Evolutionary conservation across 1,284 basidiomycete genomes (phyloP), one percentile per base, ranked within the genome.

Genomic region (Malassezia sp.): DNA sequence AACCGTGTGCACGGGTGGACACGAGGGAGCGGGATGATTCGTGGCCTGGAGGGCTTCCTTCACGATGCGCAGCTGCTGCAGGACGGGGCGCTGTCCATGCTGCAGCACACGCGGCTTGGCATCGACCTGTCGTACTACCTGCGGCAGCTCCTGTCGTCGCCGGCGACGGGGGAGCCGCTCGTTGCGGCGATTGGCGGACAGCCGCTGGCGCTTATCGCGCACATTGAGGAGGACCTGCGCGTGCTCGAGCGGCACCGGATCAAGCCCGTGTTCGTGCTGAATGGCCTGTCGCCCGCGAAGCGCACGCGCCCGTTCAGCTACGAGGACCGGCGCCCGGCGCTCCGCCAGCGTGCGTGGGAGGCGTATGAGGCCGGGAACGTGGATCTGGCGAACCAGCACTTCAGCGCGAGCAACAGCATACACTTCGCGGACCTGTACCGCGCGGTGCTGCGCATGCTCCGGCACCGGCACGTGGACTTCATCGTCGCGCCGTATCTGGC

Each of bases 201-300:
- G 6, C 90, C 90, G 2, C 78, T 95, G 46, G 67, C 68, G 4
- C 55, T 72, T 35, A 61, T 63, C 45, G 47, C 57, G 15, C 82
- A 85, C 53, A 89, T 97, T 71, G 90, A 95, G 73, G 76, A 80
- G 27, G 90, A 97, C 75, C 76, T 97, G 38, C 83, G 89, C 38
- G 76, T 79, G 8, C 80, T 96, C 62, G 90, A 95, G 77, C 83
- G 83, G 73, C 75, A 84, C 35, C 82, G 79, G 56, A 91, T 97
- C 76, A 95, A 93, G 71, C 93, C 91, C 21, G 87, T 99, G 27
- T 95, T 97, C 67, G 87, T 99, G 39, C 93, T 97, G 73, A 80
- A 85, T 32, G 91, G 91, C 12, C 52, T 68, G 15, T 56, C 59
- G 18, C 60, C 59, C 18, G 56, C 54, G 35, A 61, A 60, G 32